Percentiles rank a stretch among this genome's conserved stretches.
Evolutionary conservation across 1,284 basidiomycete genomes (phyloP).

Genomic region (Lignosus rhinocerotis): DNA sequence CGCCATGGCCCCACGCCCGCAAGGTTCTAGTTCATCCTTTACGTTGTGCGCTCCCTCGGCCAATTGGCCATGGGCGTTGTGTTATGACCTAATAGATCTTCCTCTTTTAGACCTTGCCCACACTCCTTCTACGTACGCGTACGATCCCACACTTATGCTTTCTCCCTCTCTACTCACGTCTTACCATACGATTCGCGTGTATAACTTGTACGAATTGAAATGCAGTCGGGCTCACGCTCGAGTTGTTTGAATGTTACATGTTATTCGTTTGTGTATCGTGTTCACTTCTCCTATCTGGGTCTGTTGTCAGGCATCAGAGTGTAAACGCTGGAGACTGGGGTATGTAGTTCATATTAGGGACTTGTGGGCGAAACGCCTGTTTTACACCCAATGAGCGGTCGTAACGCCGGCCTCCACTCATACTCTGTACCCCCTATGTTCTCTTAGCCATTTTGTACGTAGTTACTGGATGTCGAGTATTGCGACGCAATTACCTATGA

Average conservation of each 20-base stretch:
- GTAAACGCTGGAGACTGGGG: no score
- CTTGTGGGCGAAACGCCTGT: no score
- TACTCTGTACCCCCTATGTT: no score
- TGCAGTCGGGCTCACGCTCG: slow-evolving; percentile 1
- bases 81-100: slow-evolving; percentile 14
- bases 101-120: slow-evolving; percentile 17
- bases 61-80: background rate
- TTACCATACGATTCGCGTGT: slow-evolving; percentile 20
- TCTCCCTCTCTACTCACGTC: slow-evolving; percentile 14
- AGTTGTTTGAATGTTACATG: background rate
- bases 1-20: slow-evolving; percentile 1
- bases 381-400: no score
- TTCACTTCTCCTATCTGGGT: no score
- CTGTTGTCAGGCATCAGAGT: no score
- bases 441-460: no score
- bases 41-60: background rate
- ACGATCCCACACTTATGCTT: slow-evolving; percentile 10
- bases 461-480: no score
- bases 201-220: slow-evolving; percentile 21
- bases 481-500: no score
- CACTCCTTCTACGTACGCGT: slow-evolving; percentile 18
- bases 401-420: no score
- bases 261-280: background rate
- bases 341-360: no score
- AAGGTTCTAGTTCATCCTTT: slow-evolving; percentile 5